These are phyloP conservation scores for Fusarium udum DNA, from an alignment of 2,329 filamentous ascomycete species.

Conservation along the genomic window DNA sequence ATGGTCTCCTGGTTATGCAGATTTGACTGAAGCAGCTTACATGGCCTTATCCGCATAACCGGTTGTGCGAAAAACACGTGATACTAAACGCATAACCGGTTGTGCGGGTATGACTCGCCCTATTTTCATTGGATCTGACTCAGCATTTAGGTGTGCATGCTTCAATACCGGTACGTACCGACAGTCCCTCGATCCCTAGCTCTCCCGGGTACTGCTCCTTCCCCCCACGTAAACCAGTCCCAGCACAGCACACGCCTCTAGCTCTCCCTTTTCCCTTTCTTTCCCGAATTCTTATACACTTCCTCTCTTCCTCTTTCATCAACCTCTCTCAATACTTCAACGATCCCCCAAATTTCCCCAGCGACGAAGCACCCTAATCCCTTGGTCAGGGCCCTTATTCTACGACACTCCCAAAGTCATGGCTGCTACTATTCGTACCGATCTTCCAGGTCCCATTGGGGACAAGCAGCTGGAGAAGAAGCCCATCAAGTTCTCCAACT, in stretches of 20 bases:
- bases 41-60: no score
- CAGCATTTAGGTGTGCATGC: conserved; percentile 13
- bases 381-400: conserved; percentile 92
- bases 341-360: conserved; percentile 35
- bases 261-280: conserved; percentile 27
- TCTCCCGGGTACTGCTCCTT: conserved; percentile 15
- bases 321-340: conserved; percentile 28
- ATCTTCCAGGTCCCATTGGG: conserved; percentile 61
- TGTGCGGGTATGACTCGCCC: no score
- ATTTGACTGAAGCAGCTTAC: no score
- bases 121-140: conserved; percentile 30
- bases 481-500: conserved; percentile 99
- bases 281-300: conserved; percentile 11
- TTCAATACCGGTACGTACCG: conserved; percentile 11
- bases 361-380: conserved; percentile 91
- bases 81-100: no score
- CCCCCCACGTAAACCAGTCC: conserved; percentile 26
- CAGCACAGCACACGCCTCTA: conserved; percentile 37
- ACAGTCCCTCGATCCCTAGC: conserved; percentile 5
- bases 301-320: conserved; percentile 20
- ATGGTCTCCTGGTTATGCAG: no score
- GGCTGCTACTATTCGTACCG: conserved; percentile 69
- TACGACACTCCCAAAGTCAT: conserved; percentile 65
- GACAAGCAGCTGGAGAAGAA: conserved; percentile 87
- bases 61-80: no score